A percentile compares a stretch with the other conserved stretches of the same genome.
phyloP scores from a whole-genome alignment of 1,284 basidiomycete species.

The Cutaneotrichosporon sp. region DNA sequence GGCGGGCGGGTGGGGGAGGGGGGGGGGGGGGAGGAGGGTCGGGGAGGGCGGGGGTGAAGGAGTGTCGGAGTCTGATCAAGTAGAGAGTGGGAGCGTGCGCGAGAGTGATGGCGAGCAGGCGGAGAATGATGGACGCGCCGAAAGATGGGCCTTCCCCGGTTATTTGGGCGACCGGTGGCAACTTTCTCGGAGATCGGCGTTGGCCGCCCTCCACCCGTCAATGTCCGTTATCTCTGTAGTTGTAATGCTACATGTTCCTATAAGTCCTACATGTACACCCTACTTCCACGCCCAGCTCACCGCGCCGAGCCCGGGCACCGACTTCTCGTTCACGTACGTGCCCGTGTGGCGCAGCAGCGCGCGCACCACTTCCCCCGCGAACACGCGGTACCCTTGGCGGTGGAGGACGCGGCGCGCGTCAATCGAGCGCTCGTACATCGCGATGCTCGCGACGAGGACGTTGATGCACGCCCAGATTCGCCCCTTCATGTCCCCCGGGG shows the following conservation, averaged over 20 bases:
- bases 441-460: slow-evolving; percentile 15
- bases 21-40: background rate
- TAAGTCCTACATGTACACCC: too few relatives aligned
- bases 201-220: background rate
- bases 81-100: too few relatives aligned
- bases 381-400: slow-evolving; percentile 38
- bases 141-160: background rate
- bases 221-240: too few relatives aligned
- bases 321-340: slow-evolving; percentile 25
- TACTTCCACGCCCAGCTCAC: slow-evolving; percentile 11
- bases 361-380: slow-evolving; percentile 27
- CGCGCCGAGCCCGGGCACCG: slow-evolving; percentile 35
- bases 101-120: too few relatives aligned
- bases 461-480: slow-evolving; percentile 49
- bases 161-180: background rate
- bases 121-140: too few relatives aligned
- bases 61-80: too few relatives aligned
- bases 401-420: slow-evolving; percentile 31
- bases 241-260: background rate
- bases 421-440: slow-evolving; percentile 24
- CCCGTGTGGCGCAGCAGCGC: slow-evolving; percentile 29
- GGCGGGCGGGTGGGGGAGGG: too few relatives aligned
- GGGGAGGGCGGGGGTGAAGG: too few relatives aligned
- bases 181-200: background rate
- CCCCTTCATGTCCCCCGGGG: slow-evolving; percentile 34